These are phyloP conservation scores for Pichia sp. DNA, from an alignment of 1,139 yeast species.

Conservation along the genomic window DNA sequence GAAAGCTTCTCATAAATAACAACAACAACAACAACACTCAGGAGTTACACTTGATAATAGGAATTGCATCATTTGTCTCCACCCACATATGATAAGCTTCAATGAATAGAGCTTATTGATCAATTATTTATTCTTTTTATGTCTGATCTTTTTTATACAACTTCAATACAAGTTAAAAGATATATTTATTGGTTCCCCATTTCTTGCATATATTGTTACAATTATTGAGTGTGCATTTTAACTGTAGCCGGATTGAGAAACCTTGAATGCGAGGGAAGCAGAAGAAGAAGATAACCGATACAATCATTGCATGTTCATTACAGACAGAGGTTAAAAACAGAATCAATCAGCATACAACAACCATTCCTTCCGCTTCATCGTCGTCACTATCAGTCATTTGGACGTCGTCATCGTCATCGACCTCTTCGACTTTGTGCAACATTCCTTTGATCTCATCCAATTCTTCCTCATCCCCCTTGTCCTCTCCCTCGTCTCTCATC, in stretches of 20 bases:
- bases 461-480: constrained; percentile 27
- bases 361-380: constrained; percentile 26
- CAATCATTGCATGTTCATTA: too few relatives aligned
- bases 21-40: neutral
- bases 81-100: neutral
- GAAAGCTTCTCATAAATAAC: neutral
- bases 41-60: neutral
- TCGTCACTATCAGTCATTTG: neutral
- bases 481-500: constrained; percentile 75
- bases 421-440: constrained; percentile 31
- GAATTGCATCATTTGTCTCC: neutral
- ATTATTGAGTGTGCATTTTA: too few relatives aligned
- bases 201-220: too few relatives aligned
- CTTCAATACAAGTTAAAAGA: constrained; percentile 4
- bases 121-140: constrained; percentile 12
- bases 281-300: too few relatives aligned
- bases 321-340: neutral
- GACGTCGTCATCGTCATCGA: constrained; percentile 28
- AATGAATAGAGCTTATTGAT: neutral
- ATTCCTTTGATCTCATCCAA: constrained; percentile 31
- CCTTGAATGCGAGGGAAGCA: too few relatives aligned
- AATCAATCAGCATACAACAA: constrained; percentile 30
- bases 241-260: too few relatives aligned
- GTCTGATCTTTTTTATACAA: constrained; percentile 12
- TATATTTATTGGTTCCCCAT: neutral